phyloP scores from a whole-genome alignment of 2,329 filamentous ascomycete species.

The Aureobasidium sp. region DNA sequence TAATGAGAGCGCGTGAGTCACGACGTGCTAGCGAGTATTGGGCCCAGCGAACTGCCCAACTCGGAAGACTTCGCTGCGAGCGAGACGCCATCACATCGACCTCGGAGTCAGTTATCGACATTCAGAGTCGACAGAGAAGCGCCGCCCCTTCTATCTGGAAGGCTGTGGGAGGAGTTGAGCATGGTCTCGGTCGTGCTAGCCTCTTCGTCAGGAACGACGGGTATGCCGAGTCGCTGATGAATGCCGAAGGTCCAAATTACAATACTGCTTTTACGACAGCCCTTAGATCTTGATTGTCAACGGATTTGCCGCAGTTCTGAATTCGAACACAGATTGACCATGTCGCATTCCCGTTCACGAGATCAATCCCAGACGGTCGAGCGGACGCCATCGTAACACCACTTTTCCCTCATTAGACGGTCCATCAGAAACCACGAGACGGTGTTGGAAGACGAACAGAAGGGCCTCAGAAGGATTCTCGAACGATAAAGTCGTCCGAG shows the following conservation, averaged over 20 bases:
- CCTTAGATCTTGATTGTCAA: too few species aligned
- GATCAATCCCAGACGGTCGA: background rate
- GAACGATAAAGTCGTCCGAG: too few species aligned
- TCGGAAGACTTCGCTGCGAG: too few species aligned
- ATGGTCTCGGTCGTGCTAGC: background rate
- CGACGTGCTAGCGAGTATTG: background rate
- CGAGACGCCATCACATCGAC: too few species aligned
- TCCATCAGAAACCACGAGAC: background rate
- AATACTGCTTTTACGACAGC: too few species aligned
- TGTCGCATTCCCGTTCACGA: background rate
- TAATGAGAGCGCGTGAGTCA: background rate
- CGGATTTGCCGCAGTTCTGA: too few species aligned
- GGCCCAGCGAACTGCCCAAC: background rate
- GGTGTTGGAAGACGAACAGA: background rate
- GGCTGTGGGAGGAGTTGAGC: background rate
- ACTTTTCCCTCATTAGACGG: too few species aligned
- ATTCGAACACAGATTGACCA: background rate
- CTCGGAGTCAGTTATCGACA: background rate
- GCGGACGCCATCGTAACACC: background rate
- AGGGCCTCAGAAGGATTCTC: background rate
- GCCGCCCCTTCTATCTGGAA: too few species aligned
- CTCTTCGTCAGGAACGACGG: background rate
- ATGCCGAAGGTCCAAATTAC: too few species aligned
- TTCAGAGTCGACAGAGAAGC: background rate
- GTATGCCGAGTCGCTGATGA: background rate